phyloP scores from a whole-genome alignment of 202 grass and related monocot genomes.

The Saccharum hybrid region DNA sequence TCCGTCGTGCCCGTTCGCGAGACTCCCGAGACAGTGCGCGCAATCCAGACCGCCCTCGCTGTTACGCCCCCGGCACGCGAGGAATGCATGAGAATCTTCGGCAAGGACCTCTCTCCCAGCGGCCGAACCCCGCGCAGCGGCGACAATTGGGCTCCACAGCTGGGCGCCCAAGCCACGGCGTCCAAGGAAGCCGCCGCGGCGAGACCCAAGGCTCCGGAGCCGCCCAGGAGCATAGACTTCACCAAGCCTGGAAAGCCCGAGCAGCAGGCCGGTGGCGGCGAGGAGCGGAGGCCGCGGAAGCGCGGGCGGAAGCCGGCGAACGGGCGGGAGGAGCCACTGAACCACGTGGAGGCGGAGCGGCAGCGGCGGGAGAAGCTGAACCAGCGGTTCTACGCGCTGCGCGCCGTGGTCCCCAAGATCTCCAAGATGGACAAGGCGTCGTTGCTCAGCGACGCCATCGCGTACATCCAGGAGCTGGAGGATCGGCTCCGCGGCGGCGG shows the following conservation, averaged over 20 bases:
- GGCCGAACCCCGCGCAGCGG: not conserved
- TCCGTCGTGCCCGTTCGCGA: conserved; percentile 65
- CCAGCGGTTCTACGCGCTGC: conserved; percentile 90
- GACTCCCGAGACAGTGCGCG: conserved; percentile 49
- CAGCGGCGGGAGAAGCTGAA: conserved; percentile 91
- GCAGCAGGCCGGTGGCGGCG: conserved; percentile 4
- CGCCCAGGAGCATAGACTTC: conserved; percentile 48
- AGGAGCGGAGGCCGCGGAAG: conserved; percentile 71
- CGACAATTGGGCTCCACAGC: conserved; percentile 16
- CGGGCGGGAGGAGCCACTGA: conserved; percentile 86
- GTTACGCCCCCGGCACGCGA: conserved; percentile 9
- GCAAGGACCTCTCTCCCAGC: conserved; percentile 52
- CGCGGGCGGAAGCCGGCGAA: conserved; percentile 89
- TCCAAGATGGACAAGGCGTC: conserved; percentile 98
- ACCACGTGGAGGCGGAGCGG: conserved; percentile 96
- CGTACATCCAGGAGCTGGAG: conserved; percentile 89
- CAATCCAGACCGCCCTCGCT: conserved; percentile 50
- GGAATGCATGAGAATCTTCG: conserved; percentile 67
- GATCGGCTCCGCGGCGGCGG: conserved; percentile 40
- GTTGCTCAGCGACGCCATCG: conserved; percentile 82
- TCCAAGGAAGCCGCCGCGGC: not conserved
- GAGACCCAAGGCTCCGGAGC: conserved; percentile 1
- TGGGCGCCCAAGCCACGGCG: conserved; percentile 7
- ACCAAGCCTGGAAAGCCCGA: conserved; percentile 1
- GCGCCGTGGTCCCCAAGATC: conserved; percentile 83